A percentile compares a stretch with the other conserved stretches of the same genome.
phyloP scores from a whole-genome alignment of 2,329 filamentous ascomycete species.

The Eutypa lata region DNA sequence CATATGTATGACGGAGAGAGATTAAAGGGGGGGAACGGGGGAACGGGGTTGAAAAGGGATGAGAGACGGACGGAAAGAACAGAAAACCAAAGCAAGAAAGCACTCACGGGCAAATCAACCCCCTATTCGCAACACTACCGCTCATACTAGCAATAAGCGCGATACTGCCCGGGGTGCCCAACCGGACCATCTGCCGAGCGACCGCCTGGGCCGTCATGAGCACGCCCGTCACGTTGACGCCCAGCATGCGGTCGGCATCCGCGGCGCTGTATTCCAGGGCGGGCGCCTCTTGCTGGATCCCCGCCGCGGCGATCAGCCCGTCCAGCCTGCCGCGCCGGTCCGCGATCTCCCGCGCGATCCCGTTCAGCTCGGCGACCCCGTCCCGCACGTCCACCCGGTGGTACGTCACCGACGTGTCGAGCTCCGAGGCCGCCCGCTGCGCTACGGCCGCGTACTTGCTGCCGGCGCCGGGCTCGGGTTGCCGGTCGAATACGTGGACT shows the following conservation, averaged over 20 bases:
- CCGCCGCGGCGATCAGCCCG: slow-evolving; percentile 68
- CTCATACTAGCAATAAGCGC: slow-evolving; percentile 70
- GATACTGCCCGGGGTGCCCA: slow-evolving; percentile 58
- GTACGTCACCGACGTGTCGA: slow-evolving; percentile 70
- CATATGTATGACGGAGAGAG: no score
- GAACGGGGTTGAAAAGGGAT: background rate
- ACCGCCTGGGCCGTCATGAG: slow-evolving; percentile 86
- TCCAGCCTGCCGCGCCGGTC: slow-evolving; percentile 70
- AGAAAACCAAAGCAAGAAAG: background rate
- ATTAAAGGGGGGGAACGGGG: background rate
- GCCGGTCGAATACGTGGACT: slow-evolving; percentile 66
- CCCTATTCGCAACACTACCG: slow-evolving; percentile 62
- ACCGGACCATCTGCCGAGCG: slow-evolving; percentile 69
- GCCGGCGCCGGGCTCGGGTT: slow-evolving; percentile 48
- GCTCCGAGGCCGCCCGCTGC: slow-evolving; percentile 57
- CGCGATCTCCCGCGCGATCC: slow-evolving; percentile 66
- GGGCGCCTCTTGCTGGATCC: slow-evolving; percentile 78
- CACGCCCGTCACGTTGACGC: slow-evolving; percentile 81
- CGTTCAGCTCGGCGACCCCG: slow-evolving; percentile 65
- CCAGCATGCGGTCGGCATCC: slow-evolving; percentile 74
- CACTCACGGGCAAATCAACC: slow-evolving; percentile 56
- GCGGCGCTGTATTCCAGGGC: slow-evolving; percentile 77
- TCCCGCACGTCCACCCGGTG: slow-evolving; percentile 73
- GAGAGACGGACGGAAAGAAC: background rate
- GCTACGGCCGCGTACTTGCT: slow-evolving; percentile 65